Percentiles rank a stretch among this genome's conserved stretches.
Conservation (phyloP, 176 grass and related monocot genomes). For the Elymus sibiricus region DNA sequence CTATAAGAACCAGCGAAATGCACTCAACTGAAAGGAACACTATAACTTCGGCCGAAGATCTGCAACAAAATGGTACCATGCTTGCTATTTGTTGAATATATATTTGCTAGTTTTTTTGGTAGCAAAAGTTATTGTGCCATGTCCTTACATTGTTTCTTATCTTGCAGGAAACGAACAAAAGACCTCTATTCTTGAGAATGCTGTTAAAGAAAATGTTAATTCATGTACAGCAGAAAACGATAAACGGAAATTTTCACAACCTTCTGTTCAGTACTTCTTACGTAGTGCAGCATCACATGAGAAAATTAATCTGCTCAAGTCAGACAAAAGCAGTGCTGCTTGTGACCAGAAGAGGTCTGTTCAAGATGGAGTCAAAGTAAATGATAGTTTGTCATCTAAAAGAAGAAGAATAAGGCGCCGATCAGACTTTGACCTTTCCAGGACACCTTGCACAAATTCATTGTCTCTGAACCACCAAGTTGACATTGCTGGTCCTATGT, state of each 20-base stretch:
- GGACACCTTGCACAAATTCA: constrained; percentile 25
- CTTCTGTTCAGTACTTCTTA: constrained; percentile 19
- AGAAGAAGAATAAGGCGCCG: constrained; percentile 22
- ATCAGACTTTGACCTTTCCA: constrained; percentile 5
- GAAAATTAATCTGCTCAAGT: constrained; percentile 21
- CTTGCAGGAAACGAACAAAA: constrained; percentile 37
- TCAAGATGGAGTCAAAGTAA: constrained; percentile 29
- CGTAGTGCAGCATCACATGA: constrained; percentile 11
- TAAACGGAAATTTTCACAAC: not conserved
- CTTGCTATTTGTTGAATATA: constrained; percentile 19
- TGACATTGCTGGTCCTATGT: constrained; percentile 12
- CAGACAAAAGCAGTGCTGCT: not conserved
- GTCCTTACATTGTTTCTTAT: constrained; percentile 24
- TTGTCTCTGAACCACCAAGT: constrained; percentile 8
- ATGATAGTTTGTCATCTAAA: constrained; percentile 17
- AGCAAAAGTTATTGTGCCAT: not conserved
- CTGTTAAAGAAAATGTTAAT: constrained; percentile 31
- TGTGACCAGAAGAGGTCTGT: constrained; percentile 26
- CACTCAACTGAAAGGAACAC: constrained; percentile 26
- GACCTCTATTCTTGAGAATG: constrained; percentile 25
- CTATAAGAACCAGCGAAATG: constrained; percentile 4
- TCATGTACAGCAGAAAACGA: constrained; percentile 18
- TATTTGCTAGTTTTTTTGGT: constrained; percentile 1
- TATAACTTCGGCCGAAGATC: not conserved
- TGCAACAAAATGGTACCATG: constrained; percentile 32